A percentile compares a stretch with the other conserved stretches of the same genome.
Evolutionary conservation across 2,329 filamentous ascomycete species (phyloP).

Genomic region (Botrytis pseudocinerea): DNA sequence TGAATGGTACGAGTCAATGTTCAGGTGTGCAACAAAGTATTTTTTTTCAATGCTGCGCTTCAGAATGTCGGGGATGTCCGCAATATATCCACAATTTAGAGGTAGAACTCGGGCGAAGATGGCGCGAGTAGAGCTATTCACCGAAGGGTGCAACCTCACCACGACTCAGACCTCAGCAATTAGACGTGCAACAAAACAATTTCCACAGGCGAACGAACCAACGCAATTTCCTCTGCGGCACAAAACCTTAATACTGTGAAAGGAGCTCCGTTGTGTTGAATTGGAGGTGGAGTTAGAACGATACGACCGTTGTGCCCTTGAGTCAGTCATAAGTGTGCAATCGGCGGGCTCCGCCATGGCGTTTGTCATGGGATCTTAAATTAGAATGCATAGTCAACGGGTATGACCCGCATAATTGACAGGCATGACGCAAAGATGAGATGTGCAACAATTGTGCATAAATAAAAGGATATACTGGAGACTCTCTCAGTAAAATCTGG

Average conservation of each 20-base stretch:
- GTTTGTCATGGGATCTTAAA: background rate
- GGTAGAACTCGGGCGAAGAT: background rate
- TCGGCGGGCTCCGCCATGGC: background rate
- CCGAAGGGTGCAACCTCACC: background rate
- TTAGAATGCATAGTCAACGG: background rate
- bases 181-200: background rate
- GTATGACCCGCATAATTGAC: background rate
- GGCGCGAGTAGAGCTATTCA: background rate
- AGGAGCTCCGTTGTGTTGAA: background rate
- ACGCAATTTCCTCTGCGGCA: background rate
- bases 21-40: background rate
- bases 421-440: background rate
- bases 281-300: background rate
- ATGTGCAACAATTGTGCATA: constrained; percentile 7
- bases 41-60: background rate
- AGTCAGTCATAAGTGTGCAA: constrained; percentile 2
- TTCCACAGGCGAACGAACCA: background rate
- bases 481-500: background rate
- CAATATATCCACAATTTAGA: background rate
- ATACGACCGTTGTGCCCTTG: background rate
- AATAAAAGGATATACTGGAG: background rate
- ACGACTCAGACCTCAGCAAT: background rate
- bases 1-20: background rate
- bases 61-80: background rate
- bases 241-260: background rate